Percentiles rank a stretch among this genome's conserved stretches.
These are phyloP conservation scores for Solanum appendiculatum DNA, from an alignment of 257 asterid species.

Conservation along the genomic window DNA sequence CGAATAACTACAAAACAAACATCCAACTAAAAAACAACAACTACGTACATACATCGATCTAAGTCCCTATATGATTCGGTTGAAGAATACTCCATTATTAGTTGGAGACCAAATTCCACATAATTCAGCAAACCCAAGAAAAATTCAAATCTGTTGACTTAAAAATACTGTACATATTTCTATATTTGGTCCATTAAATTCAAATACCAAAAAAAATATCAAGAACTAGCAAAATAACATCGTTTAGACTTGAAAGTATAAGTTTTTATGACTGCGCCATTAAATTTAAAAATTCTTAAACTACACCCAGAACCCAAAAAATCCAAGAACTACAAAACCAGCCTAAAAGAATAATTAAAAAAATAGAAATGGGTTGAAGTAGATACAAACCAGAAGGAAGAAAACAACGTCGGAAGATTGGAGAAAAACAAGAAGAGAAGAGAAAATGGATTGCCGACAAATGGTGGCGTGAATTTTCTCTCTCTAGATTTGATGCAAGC, in stretches of 20 bases:
- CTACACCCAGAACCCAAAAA: not conserved
- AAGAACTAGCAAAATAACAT: not conserved
- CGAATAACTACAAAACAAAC: not conserved
- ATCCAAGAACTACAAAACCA: not conserved
- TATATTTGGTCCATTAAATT: not conserved
- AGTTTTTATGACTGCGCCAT: not conserved
- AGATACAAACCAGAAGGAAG: not conserved
- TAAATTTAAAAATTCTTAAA: not conserved
- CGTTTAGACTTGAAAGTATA: not conserved
- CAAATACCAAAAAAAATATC: not conserved
- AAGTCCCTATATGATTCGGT: not conserved
- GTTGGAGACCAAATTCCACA: not conserved
- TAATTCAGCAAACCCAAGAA: not conserved
- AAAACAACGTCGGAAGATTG: not conserved
- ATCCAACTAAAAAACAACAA: not conserved
- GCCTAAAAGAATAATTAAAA: not conserved
- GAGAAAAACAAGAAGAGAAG: not conserved
- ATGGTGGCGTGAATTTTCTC: not conserved
- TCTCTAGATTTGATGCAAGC: constrained; percentile 42
- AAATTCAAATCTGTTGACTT: not conserved
- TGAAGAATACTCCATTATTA: not conserved
- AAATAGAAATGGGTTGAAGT: not conserved
- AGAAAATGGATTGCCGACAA: constrained; percentile 4
- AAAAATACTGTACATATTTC: not conserved
- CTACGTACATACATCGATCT: not conserved